Conservation (phyloP, 2,329 filamentous ascomycete genomes). For the Colletotrichum tofieldiae region DNA sequence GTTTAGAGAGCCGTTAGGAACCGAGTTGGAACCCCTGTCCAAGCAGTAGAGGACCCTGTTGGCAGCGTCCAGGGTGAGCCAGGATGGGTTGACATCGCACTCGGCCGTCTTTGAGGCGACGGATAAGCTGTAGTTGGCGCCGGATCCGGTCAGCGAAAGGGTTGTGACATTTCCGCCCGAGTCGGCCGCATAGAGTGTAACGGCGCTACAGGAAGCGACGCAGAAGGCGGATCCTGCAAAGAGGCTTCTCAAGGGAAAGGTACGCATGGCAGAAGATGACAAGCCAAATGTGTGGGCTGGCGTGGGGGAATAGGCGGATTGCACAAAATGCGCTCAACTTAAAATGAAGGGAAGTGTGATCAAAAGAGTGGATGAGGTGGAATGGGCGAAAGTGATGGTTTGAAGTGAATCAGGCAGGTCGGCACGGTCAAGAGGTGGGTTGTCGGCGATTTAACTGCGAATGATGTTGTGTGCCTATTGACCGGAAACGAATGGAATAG, state of each 20-base stretch:
- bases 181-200: slow-evolving; percentile 43
- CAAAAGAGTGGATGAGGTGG: slow-evolving; percentile 18
- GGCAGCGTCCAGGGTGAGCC: slow-evolving; percentile 41
- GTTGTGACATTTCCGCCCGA: slow-evolving; percentile 44
- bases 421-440: neutral
- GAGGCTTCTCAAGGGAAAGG: slow-evolving; percentile 25
- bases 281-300: slow-evolving; percentile 7
- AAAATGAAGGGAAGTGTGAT: slow-evolving; percentile 4
- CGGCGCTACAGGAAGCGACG: slow-evolving; percentile 37
- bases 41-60: slow-evolving; percentile 42
- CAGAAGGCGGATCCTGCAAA: slow-evolving; percentile 30
- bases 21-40: slow-evolving; percentile 36
- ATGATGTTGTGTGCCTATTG: neutral
- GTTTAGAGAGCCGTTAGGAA: slow-evolving; percentile 39
- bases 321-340: slow-evolving; percentile 11
- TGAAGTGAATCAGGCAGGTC: slow-evolving; percentile 23
- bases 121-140: slow-evolving; percentile 38
- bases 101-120: slow-evolving; percentile 42
- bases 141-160: slow-evolving; percentile 38
- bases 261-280: slow-evolving; percentile 29
- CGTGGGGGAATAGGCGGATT: neutral
- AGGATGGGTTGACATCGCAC: slow-evolving; percentile 40
- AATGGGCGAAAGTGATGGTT: slow-evolving; percentile 24
- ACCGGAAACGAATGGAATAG: slow-evolving; percentile 23
- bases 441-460: slow-evolving; percentile 13